Evolutionary conservation across 192 early-diverging fungal genomes (phyloP), one percentile per base, ranked within the genome.

Genomic region (Umbelopsis sp.): DNA sequence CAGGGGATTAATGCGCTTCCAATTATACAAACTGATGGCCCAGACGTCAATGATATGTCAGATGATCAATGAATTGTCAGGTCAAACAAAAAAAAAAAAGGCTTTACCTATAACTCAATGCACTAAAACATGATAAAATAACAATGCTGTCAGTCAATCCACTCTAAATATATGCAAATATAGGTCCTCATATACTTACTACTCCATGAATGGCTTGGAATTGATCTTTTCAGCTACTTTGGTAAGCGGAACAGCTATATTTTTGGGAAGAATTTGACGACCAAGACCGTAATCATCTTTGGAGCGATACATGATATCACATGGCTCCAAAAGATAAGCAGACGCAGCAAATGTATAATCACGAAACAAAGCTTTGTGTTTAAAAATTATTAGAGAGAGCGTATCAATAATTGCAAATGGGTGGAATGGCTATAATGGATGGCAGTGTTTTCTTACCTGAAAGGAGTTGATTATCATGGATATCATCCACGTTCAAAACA

Each of bases 301-400:
- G 67, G 88, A 76, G 48, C 91, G 80, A 78, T 85, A 90, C 77
- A 89, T 78, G 46, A 94, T 83, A 76, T 97, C 94, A 71, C 93
- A 95, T 30, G 95, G 95, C 76, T 96, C 95, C 27, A 96, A 80
- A 16, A 96, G 80, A 72, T 96, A 96, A 15, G 95, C 91, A 2
- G 92, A 94, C 5, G 93, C 92, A 27, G 91, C 82, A 69, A 95
- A 93, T 12, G 93, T 92, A 71, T 93, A 94, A 80, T 96, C 95
- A 41, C 95, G 85, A 85, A 91, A 95, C 20, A 96, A 79, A 8
- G 92, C 93, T 69, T 72, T 70, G 27, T 30, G 1, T 30, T 30
- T 30, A 30, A 3, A 3, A 30, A 30, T 30, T 3, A 2, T 23
- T 15, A 41, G 50, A 46, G 30, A 46, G 13, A 30, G 27, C 3